Conservation (phyloP, 1,139 yeast genomes). For the Kodamaea ohmeri region DNA sequence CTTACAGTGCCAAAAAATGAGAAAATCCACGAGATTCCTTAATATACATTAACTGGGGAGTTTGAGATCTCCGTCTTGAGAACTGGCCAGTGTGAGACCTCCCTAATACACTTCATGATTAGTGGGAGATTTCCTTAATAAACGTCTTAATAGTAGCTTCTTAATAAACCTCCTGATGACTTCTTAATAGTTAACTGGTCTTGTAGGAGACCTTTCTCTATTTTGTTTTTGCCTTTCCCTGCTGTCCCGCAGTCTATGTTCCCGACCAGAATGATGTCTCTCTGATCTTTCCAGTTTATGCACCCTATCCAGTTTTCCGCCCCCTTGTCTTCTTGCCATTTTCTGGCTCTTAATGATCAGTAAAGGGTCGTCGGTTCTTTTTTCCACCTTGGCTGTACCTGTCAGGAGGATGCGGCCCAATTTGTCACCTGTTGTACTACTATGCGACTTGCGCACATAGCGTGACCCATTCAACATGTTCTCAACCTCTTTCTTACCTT, state of each 20-base stretch:
- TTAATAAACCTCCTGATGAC: too few relatives aligned
- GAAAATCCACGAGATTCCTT: too few relatives aligned
- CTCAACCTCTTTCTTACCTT: conserved; percentile 36
- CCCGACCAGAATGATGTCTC: conserved; percentile 6
- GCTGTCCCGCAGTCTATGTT: conserved; percentile 7
- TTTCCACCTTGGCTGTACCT: conserved; percentile 17
- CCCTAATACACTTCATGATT: too few relatives aligned
- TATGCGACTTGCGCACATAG: conserved; percentile 11
- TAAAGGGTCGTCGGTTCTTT: conserved; percentile 54
- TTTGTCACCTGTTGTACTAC: conserved; percentile 14
- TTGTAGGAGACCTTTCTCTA: conserved; percentile 9
- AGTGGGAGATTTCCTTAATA: too few relatives aligned
- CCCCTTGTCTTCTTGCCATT: conserved; percentile 21
- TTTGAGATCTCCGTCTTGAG: too few relatives aligned
- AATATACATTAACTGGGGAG: too few relatives aligned
- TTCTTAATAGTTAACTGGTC: conserved; percentile 6
- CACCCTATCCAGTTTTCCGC: conserved; percentile 10
- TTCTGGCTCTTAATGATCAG: conserved; percentile 45
- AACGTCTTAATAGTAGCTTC: too few relatives aligned
- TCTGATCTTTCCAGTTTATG: conserved; percentile 8
- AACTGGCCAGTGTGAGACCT: too few relatives aligned
- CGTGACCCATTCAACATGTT: conserved; percentile 26
- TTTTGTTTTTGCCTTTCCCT: not conserved
- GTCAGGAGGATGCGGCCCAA: conserved; percentile 19
- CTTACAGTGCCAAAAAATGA: too few relatives aligned